Base-by-base conservation (phyloP, 1,284 basidiomycete genomes). In the Cronartium ribicola region DNA sequence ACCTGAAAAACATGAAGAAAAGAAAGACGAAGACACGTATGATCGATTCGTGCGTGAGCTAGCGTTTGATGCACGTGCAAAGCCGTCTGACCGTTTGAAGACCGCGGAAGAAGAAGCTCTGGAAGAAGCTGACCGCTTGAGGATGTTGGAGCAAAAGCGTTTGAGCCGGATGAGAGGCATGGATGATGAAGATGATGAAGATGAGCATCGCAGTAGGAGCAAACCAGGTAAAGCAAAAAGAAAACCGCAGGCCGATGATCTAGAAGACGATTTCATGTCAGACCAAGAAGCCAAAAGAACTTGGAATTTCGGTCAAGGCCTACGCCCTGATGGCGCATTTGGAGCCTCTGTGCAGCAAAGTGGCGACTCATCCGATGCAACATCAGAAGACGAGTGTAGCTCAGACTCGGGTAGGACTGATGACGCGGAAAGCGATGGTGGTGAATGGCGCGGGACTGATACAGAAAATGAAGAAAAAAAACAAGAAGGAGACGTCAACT, bases 31-130 rank as follows among this genome's bases (percentile, higher is more conserved):
- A 37, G 80, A 80, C 75, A 77, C 79, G 36, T 99, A 98, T 79
- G 96, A 98, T 82, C 88, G 90, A 77, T 89, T 89, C 78, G 94
- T 98, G 3, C 89, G 91, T 48, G 90, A 94, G 77, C 87, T 99
- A 41, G 94, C 90, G 0, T 96, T 94, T 79, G 96, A 98, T 75
- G 88, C 90, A 77, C 87, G 96, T 3, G 91, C 95, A 7, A 91
- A 94, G 79, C 92, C 96, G 0, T 96, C 94, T 80, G 92, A 99
- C 80, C 85, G 96, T 72, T 92, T 93, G 55, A 98, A 97, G 84
- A 96, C 94, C 0, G 95, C 96, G 79, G 94, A 95, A 78, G 96
- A 99, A 81, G 79, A 92, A 13, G 94, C 93, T 1, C 78, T 90
- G 72, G 94, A 96, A 77, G 91, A 92, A 80, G 94, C 92, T 78